Evolutionary conservation across 257 asterid species (phyloP).

Genomic region (Nicotiana paniculata): DNA sequence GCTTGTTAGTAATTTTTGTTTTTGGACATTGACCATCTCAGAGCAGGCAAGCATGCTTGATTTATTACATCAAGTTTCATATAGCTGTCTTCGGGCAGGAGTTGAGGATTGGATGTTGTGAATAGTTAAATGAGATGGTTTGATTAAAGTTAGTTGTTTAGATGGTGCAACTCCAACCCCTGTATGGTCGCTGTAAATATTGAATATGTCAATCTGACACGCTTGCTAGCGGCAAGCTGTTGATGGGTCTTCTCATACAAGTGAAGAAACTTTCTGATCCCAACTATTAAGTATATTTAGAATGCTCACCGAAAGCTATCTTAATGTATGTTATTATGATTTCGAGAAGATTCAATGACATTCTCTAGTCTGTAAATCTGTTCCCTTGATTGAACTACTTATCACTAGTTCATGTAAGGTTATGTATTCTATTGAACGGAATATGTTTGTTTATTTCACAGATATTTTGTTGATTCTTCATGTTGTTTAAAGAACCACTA

Average conservation of each 20-base stretch:
- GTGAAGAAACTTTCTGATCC: neutral
- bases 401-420: neutral
- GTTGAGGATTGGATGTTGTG: neutral
- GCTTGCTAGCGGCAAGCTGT: neutral
- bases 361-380: neutral
- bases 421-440: neutral
- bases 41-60: neutral
- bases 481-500: neutral
- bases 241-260: neutral
- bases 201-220: neutral
- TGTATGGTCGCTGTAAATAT: neutral
- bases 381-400: neutral
- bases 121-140: neutral
- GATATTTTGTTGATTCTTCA: neutral
- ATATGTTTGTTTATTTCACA: neutral
- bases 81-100: neutral
- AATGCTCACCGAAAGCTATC: neutral
- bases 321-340: neutral
- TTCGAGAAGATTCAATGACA: neutral
- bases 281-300: neutral
- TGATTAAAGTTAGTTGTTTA: neutral
- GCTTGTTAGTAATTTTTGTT: neutral
- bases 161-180: neutral
- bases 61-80: neutral
- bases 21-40: neutral